These are phyloP conservation scores for Rubus parviflorus DNA, from an alignment of 306 rosid genomes.

Conservation along the genomic window DNA sequence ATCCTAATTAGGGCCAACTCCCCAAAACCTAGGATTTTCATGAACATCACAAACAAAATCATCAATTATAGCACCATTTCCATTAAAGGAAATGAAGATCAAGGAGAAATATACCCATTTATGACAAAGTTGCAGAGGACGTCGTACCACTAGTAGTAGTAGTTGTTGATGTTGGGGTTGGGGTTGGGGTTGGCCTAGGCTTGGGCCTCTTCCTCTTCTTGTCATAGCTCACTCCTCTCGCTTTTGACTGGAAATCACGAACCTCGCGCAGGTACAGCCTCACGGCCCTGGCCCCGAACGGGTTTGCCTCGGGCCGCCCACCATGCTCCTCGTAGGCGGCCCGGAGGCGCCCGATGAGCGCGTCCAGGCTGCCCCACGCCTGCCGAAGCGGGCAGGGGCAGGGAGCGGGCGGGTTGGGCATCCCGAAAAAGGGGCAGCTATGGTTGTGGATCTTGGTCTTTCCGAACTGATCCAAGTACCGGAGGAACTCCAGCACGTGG, in stretches of 20 bases:
- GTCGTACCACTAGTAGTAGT: background rate
- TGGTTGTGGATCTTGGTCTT: conserved; percentile 90
- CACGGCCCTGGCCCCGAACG: conserved; percentile 70
- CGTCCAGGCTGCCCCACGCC: conserved; percentile 98
- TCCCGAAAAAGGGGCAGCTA: conserved; percentile 78
- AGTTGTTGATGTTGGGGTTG: background rate
- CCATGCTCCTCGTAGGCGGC: conserved; percentile 91
- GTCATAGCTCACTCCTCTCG: conserved; percentile 88
- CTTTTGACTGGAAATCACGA: conserved; percentile 84
- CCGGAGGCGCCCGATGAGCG: conserved; percentile 89
- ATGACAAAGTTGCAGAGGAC: background rate
- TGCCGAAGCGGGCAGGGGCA: conserved; percentile 94
- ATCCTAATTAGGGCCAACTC: background rate
- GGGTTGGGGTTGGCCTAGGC: conserved; percentile 19
- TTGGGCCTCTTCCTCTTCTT: conserved; percentile 90
- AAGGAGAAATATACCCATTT: conserved; percentile 8
- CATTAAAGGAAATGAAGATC: conserved; percentile 1
- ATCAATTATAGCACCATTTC: background rate
- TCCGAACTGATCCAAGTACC: conserved; percentile 87
- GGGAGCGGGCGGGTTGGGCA: conserved; percentile 79
- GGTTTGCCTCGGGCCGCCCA: conserved; percentile 59
- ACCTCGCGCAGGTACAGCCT: conserved; percentile 81
- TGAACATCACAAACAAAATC: background rate
- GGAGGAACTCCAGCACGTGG: conserved; percentile 85
- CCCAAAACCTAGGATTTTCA: conserved; percentile 12